Percentiles rank a stretch among this genome's conserved stretches.
Conservation (phyloP, 2,329 filamentous ascomycete genomes). For the Tolypocladium tundrense region DNA sequence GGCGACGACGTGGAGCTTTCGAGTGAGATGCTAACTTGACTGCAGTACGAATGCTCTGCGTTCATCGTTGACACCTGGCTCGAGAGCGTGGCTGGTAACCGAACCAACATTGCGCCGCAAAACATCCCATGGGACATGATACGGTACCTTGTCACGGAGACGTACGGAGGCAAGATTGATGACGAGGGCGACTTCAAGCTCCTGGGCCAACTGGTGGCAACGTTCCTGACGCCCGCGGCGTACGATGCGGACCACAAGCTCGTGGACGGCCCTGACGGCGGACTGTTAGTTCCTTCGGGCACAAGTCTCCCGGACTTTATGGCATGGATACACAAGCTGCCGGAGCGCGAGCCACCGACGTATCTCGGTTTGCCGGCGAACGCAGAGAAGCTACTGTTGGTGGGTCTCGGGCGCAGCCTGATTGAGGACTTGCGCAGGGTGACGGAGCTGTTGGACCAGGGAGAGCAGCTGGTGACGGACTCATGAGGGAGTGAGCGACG, state of each 20-base stretch:
- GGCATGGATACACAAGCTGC: slow-evolving; percentile 81
- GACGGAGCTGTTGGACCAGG: slow-evolving; percentile 82
- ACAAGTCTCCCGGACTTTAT: slow-evolving; percentile 81
- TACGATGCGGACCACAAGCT: slow-evolving; percentile 91
- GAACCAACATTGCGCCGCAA: slow-evolving; percentile 84
- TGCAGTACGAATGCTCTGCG: slow-evolving; percentile 87
- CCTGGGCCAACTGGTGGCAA: slow-evolving; percentile 62
- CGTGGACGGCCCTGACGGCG: slow-evolving; percentile 55
- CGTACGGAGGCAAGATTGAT: slow-evolving; percentile 96
- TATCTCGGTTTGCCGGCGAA: slow-evolving; percentile 91
- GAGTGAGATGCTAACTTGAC: slow-evolving; percentile 4
- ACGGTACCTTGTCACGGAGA: slow-evolving; percentile 80
- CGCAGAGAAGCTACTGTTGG: slow-evolving; percentile 87
- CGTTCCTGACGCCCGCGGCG: slow-evolving; percentile 73
- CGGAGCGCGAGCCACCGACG: slow-evolving; percentile 90
- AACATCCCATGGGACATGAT: slow-evolving; percentile 98
- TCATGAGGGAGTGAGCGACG: slow-evolving; percentile 3
- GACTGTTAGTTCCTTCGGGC: slow-evolving; percentile 65
- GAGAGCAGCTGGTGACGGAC: slow-evolving; percentile 78
- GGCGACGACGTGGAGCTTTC: not conserved
- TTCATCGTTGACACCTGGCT: slow-evolving; percentile 96
- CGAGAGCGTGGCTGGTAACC: slow-evolving; percentile 67
- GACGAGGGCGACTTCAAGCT: slow-evolving; percentile 73
- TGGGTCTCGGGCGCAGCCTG: slow-evolving; percentile 78
- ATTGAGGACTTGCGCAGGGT: slow-evolving; percentile 77